Conservation (phyloP, 1,284 basidiomycete genomes). For the Cryptococcus sp. region DNA sequence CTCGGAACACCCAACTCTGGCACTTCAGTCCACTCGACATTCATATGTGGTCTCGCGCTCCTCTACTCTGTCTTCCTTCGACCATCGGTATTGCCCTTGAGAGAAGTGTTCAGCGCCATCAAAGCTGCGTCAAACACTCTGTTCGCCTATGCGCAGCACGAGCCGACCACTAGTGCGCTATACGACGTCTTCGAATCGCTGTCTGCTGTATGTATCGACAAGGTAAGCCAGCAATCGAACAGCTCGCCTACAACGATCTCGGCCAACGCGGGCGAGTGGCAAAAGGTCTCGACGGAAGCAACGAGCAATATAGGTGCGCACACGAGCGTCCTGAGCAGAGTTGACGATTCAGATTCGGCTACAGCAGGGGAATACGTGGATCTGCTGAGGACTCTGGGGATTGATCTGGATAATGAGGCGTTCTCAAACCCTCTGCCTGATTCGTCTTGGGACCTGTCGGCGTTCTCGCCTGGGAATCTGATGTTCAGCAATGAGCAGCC, state of each 20-base stretch:
- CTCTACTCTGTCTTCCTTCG: constrained; percentile 26
- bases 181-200: constrained; percentile 29
- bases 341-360: constrained; percentile 12
- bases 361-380: constrained; percentile 21
- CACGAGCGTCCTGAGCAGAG: neutral
- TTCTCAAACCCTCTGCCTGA: constrained; percentile 8
- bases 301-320: constrained; percentile 19
- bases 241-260: neutral
- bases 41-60: constrained; percentile 27
- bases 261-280: constrained; percentile 12
- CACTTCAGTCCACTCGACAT: constrained; percentile 23
- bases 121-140: constrained; percentile 30
- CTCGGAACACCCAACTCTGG: constrained; percentile 21
- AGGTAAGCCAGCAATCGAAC: constrained; percentile 3
- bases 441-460: constrained; percentile 20
- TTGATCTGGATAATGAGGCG: constrained; percentile 8
- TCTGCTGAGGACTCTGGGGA: constrained; percentile 17
- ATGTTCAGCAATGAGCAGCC: constrained; percentile 3
- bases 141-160: constrained; percentile 24
- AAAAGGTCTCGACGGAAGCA: constrained; percentile 20
- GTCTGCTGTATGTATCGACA: constrained; percentile 27
- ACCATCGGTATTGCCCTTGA: constrained; percentile 19
- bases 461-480: constrained; percentile 19
- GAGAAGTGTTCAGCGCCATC: constrained; percentile 23
- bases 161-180: constrained; percentile 14